Base-by-base conservation (phyloP, 208 protist genomes). In the Acanthamoeba healyi region DNA sequence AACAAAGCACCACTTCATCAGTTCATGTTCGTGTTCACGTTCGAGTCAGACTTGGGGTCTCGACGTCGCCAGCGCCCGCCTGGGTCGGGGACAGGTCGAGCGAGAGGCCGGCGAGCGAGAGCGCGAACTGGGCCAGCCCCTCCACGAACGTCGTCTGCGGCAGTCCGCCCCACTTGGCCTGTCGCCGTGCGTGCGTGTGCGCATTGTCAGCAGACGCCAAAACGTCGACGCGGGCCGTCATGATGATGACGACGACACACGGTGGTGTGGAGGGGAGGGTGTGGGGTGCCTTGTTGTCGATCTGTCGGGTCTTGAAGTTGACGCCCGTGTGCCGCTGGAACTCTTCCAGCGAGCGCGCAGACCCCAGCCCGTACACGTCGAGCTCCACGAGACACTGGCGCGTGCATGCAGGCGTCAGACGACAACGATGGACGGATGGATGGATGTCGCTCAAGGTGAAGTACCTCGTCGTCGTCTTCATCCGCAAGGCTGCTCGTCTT, bases 251-350 rank as follows among this genome's bases (percentile, higher is more conserved):
- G 4, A 72, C 26, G 34, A 12, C 29, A 5, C 15, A 74, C n/a
- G n/a, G n/a, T n/a, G n/a, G n/a, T n/a, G n/a, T n/a, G n/a, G n/a
- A n/a, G n/a, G n/a, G n/a, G n/a, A n/a, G n/a, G n/a, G n/a, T n/a
- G n/a, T n/a, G n/a, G n/a, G n/a, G n/a, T n/a, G n/a, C 65, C 65
- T 74, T 86, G n/a, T 86, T 42, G 0, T 17, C 22, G 5, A 86
- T 58, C 40, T 38, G 77, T 9, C 77, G 24, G 1, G 40, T 38
- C 40, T 38, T 51, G 29, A 86, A 86, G 40, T 86, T 29, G n/a
- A 86, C 42, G 24, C 77, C 77, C 14, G 44, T 58, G 29, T 86
- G 77, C 44, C 24, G 77, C 49, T 86, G 77, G 44, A 86, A 86
- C n/a, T n/a, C 77, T 86, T 86, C 77, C 15, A 86, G 49, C 24